Evolutionary conservation across 2,329 filamentous ascomycete species (phyloP).

Genomic region (Elsinoe batatas): DNA sequence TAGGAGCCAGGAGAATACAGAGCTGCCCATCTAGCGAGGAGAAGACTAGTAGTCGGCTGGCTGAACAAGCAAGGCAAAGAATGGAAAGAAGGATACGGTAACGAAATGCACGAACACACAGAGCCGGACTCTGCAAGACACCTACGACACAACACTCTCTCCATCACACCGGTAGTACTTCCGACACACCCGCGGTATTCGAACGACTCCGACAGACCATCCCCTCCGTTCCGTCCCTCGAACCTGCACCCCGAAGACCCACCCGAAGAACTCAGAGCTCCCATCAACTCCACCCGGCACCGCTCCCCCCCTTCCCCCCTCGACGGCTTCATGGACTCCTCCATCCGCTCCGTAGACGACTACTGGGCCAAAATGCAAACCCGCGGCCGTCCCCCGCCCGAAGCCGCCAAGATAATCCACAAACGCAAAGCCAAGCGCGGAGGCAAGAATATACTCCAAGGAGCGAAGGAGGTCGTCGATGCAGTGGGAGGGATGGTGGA

Average conservation of each 20-base stretch:
- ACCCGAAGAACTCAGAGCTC: too few species aligned
- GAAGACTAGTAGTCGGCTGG: too few species aligned
- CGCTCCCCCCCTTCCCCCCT: neutral
- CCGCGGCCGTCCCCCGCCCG: neutral
- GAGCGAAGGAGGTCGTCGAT: slow-evolving; percentile 5
- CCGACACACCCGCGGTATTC: too few species aligned
- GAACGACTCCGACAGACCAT: too few species aligned
- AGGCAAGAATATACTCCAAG: neutral
- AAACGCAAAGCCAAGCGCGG: slow-evolving; percentile 5
- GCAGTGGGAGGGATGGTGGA: slow-evolving; percentile 3
- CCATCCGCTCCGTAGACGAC: slow-evolving; percentile 1
- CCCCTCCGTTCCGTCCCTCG: too few species aligned
- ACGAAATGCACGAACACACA: neutral
- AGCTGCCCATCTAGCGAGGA: too few species aligned
- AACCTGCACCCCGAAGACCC: too few species aligned
- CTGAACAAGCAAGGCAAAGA: neutral
- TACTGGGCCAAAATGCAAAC: neutral
- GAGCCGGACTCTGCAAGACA: neutral
- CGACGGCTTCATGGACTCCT: slow-evolving; percentile 9
- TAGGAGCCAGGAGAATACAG: neutral
- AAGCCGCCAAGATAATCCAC: neutral
- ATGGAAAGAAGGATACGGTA: neutral
- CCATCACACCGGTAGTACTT: too few species aligned
- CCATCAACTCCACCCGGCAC: too few species aligned
- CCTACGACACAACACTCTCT: too few species aligned